A percentile compares a stretch with the other conserved stretches of the same genome.
Evolutionary conservation across 78 protist genomes (phyloP).

Genomic region (Polysphondylium violaceum): DNA sequence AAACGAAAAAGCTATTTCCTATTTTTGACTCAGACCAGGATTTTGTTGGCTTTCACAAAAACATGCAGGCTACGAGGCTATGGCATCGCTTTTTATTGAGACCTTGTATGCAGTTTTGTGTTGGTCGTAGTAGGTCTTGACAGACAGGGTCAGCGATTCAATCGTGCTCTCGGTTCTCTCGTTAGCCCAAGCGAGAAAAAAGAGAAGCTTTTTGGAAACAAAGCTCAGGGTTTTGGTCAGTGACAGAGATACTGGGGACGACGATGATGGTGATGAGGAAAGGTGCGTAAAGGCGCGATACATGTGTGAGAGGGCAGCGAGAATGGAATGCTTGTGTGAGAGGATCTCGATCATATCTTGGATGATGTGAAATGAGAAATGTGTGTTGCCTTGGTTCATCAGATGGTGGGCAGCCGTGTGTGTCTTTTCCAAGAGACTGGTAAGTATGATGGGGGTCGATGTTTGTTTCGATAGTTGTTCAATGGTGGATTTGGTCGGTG

Average conservation of each 20-base stretch:
- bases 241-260: neutral
- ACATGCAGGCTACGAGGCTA: too few species aligned
- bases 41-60: too few species aligned
- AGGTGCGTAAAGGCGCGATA: neutral
- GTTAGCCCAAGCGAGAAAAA: slow-evolving; percentile 40
- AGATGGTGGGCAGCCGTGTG: neutral
- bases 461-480: neutral
- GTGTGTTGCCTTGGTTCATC: slow-evolving; percentile 16
- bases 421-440: neutral
- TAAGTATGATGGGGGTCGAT: neutral
- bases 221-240: neutral
- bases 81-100: too few species aligned
- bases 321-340: neutral
- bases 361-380: slow-evolving; percentile 29
- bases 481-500: neutral
- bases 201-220: slow-evolving; percentile 15
- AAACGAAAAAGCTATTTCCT: too few species aligned
- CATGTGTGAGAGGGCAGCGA: slow-evolving; percentile 38
- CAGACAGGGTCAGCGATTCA: neutral
- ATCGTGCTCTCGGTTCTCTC: neutral
- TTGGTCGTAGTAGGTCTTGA: slow-evolving; percentile 9
- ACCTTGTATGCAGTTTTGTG: too few species aligned
- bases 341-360: slow-evolving; percentile 28
- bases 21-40: too few species aligned
- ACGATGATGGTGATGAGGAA: too few species aligned